Evolutionary conservation across 164 flowering plant genomes (phyloP).

Genomic region (Sextonia rubra): DNA sequence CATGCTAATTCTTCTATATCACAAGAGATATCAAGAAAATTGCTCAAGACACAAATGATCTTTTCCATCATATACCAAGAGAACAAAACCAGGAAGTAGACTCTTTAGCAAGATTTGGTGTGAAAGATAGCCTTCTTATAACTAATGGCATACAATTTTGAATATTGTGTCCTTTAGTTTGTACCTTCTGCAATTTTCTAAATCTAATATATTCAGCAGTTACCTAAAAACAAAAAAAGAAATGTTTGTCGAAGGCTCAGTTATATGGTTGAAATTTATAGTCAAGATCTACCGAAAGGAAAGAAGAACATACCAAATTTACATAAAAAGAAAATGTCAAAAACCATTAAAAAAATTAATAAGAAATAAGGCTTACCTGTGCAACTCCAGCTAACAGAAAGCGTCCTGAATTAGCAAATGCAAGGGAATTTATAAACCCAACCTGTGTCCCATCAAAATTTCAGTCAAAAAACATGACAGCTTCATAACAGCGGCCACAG

Average conservation of each 20-base stretch:
- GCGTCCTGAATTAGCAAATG: conserved; percentile 81
- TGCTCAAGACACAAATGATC: too few relatives aligned
- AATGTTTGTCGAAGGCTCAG: background rate
- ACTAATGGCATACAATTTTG: too few relatives aligned
- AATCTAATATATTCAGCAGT: too few relatives aligned
- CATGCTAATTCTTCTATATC: too few relatives aligned
- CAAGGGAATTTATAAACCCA: conserved; percentile 87
- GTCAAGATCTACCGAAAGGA: background rate
- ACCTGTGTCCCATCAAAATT: conserved; percentile 31
- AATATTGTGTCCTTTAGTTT: too few relatives aligned
- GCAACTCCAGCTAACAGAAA: conserved; percentile 90
- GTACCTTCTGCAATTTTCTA: too few relatives aligned
- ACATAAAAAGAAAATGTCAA: background rate
- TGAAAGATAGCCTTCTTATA: too few relatives aligned
- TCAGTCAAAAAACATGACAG: background rate
- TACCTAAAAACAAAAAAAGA: too few relatives aligned
- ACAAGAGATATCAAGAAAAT: too few relatives aligned
- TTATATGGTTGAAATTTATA: background rate
- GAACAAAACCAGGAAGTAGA: too few relatives aligned
- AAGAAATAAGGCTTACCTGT: conserved; percentile 40
- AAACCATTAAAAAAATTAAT: background rate
- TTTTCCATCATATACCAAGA: too few relatives aligned
- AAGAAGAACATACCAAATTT: background rate
- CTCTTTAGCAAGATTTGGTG: too few relatives aligned
- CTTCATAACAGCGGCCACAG: background rate